Percentiles rank a stretch among this genome's conserved stretches.
Conservation (phyloP, 306 rosid genomes). For the Pyrus pyrifolia region DNA sequence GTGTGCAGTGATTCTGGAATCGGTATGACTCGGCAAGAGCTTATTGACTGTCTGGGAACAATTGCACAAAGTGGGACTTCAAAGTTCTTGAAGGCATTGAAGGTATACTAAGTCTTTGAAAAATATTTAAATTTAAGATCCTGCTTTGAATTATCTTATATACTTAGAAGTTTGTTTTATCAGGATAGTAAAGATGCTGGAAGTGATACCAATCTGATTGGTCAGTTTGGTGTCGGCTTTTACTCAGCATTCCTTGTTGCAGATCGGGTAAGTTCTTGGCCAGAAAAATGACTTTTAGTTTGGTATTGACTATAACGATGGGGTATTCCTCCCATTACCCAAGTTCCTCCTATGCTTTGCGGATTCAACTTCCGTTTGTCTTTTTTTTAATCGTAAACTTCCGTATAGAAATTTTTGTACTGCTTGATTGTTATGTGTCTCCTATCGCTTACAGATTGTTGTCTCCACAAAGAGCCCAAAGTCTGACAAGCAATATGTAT, state of each 20-base stretch:
- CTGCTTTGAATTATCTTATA: neutral
- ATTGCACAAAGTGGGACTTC: constrained; percentile 99
- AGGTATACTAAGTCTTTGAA: constrained; percentile 36
- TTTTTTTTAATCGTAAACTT: neutral
- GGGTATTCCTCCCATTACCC: neutral
- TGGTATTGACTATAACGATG: neutral
- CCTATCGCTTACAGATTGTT: constrained; percentile 53
- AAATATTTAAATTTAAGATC: neutral
- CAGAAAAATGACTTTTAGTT: neutral
- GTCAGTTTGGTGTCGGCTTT: constrained; percentile 97
- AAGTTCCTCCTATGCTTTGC: neutral
- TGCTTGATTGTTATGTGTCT: constrained; percentile 11
- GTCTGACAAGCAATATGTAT: constrained; percentile 82
- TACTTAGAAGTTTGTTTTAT: constrained; percentile 17
- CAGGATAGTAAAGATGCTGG: constrained; percentile 92
- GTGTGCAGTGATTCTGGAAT: constrained; percentile 81
- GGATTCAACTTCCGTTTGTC: neutral
- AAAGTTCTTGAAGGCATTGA: constrained; percentile 80
- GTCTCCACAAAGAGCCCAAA: constrained; percentile 90
- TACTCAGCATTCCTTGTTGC: constrained; percentile 87
- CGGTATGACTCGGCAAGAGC: constrained; percentile 88
- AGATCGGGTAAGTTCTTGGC: constrained; percentile 52
- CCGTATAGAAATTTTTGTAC: no score
- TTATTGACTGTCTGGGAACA: constrained; percentile 96
- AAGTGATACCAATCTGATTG: constrained; percentile 77